Evolutionary conservation across 164 flowering plant genomes (phyloP).

Genomic region (Macadamia integrifolia): DNA sequence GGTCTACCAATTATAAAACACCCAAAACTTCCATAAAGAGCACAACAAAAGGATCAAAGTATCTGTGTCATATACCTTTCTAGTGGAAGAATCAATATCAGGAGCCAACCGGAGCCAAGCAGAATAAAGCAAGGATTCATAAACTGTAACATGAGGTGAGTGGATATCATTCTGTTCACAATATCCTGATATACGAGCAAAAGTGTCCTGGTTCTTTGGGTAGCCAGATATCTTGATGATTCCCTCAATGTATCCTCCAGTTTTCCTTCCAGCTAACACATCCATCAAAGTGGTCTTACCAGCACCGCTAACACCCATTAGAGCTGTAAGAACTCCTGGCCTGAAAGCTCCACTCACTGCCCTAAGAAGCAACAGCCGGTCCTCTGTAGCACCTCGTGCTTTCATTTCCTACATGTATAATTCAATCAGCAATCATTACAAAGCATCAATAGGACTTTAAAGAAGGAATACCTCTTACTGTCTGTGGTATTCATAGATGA

Average conservation of each 20-base stretch:
- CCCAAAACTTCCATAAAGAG: background rate
- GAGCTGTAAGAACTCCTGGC: constrained; percentile 68
- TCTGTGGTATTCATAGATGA: background rate
- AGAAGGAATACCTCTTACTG: no score
- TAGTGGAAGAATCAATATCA: constrained; percentile 23
- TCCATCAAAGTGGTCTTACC: constrained; percentile 66
- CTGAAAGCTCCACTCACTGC: constrained; percentile 64
- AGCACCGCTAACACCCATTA: constrained; percentile 76
- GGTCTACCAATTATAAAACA: background rate
- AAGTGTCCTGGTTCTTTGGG: constrained; percentile 38
- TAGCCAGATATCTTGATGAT: constrained; percentile 29
- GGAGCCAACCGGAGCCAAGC: constrained; percentile 36
- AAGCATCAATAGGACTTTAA: background rate
- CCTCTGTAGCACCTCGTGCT: constrained; percentile 42
- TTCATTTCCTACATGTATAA: constrained; percentile 47
- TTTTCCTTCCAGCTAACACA: constrained; percentile 39
- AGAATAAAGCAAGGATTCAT: constrained; percentile 31
- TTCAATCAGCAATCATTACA: background rate
- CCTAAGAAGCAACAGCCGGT: constrained; percentile 44
- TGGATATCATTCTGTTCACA: constrained; percentile 36
- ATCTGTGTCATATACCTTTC: constrained; percentile 16
- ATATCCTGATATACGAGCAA: constrained; percentile 36
- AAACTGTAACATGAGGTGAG: constrained; percentile 36
- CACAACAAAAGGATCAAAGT: background rate
- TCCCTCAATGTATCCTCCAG: constrained; percentile 34